Base-by-base conservation (phyloP, 2,329 filamentous ascomycete genomes). In the Colletotrichum somersetense region DNA sequence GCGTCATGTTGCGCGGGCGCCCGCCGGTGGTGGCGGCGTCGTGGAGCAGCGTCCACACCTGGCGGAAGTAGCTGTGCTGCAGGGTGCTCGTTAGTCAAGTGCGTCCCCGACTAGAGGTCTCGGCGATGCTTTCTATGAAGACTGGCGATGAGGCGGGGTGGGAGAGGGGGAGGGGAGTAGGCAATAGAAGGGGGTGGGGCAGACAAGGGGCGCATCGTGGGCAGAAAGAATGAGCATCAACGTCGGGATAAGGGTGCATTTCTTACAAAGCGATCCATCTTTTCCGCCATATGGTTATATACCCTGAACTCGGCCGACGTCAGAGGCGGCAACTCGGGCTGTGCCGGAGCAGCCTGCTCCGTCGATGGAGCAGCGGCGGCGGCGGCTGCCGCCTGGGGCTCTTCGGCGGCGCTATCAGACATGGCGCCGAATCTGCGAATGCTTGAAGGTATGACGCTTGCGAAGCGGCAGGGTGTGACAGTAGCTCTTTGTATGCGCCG, bases 1-100 rank as follows among this genome's bases (percentile, higher is more conserved):
- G 87, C 0, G 91, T 90, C 84, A 94, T 89, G 74, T 86, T 86
- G 4, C 83, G 77, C 0, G 92, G 91, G 0, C 91, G 89, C 73
- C 88, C 88, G 72, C 86, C 80, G 57, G 82, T 83, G 40, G 84
- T 84, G 77, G 91, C 93, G 33, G 93, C 90, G 3, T 83, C 84
- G 83, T 93, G 91, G 66, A 97, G 85, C 33, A 89, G 81, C 65
- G 88, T 92, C 93, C 93, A 97, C 4, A 88, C 88, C 55, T 86
- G 83, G 33, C 93, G 92, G 85, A 96, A 96, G 83, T 93, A 88
- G 76, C 91, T 89, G 83, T 96, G 93, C 91, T 93, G 75, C 18
- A 59, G 5, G 42, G n/a, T n/a, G 11, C 5, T 20, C 18, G 73
- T 76, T 52, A 72, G 69, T 75, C 59, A 75, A 14, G 16, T 23